phyloP scores from a whole-genome alignment of 345 rosid genomes.

The Psidium guajava region DNA sequence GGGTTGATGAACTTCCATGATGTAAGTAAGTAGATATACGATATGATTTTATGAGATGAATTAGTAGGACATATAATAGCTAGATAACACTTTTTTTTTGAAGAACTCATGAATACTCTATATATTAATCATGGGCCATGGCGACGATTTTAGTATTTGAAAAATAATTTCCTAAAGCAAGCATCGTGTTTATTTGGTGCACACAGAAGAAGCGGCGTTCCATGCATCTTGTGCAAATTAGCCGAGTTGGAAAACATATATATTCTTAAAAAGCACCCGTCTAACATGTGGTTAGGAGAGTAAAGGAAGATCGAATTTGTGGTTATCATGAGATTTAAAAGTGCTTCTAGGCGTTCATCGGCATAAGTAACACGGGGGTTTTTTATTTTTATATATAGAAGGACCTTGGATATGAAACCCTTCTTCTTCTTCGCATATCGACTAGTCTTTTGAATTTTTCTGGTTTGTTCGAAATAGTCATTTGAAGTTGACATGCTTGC shows the following conservation, averaged over 20 bases:
- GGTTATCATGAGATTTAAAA: not conserved
- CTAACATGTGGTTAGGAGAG: not conserved
- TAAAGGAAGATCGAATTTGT: not conserved
- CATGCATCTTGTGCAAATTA: not conserved
- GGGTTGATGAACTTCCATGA: no score
- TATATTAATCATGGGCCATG: not conserved
- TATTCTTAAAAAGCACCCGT: not conserved
- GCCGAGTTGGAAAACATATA: not conserved
- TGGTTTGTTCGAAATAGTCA: no score
- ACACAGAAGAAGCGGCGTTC: not conserved
- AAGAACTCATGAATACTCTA: no score
- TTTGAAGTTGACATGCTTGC: not conserved
- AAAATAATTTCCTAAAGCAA: not conserved
- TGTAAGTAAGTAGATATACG: not conserved
- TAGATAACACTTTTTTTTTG: not conserved
- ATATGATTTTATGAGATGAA: not conserved
- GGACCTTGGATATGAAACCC: not conserved
- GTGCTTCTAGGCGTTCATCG: not conserved
- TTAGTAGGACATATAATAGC: not conserved
- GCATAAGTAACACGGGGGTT: not conserved
- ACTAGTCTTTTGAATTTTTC: no score
- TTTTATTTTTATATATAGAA: no score
- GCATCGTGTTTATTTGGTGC: not conserved
- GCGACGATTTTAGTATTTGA: not conserved
- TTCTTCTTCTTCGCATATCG: not conserved